These are phyloP conservation scores for Globisporangium parvum DNA, from an alignment of 352 stramenopile species.

Conservation along the genomic window DNA sequence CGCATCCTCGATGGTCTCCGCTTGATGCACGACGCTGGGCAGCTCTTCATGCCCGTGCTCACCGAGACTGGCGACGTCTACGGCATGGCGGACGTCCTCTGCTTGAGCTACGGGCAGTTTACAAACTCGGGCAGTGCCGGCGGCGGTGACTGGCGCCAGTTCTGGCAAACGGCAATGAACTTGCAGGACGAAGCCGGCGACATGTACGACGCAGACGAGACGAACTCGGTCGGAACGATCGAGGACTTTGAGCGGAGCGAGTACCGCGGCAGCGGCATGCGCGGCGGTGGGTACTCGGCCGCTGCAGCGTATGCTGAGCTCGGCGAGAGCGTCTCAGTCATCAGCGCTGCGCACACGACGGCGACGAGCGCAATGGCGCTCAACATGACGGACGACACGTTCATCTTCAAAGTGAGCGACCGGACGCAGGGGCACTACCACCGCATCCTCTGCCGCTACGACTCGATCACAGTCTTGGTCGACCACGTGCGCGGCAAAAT, in stretches of 20 bases:
- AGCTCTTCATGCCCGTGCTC: conserved; percentile 83
- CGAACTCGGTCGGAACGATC: conserved; percentile 79
- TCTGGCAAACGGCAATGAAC: conserved; percentile 87
- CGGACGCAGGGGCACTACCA: conserved; percentile 76
- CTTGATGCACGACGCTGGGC: conserved; percentile 77
- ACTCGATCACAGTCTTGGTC: conserved; percentile 59
- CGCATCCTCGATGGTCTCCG: conserved; percentile 83
- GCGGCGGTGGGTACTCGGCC: conserved; percentile 34
- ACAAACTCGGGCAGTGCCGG: conserved; percentile 63
- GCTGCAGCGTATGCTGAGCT: conserved; percentile 75
- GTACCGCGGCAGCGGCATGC: conserved; percentile 36
- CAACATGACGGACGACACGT: conserved; percentile 61
- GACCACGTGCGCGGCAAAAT: conserved; percentile 84
- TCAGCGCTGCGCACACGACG: conserved; percentile 71
- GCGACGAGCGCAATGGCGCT: conserved; percentile 71
- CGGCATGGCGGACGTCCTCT: conserved; percentile 86
- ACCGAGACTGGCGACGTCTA: conserved; percentile 73
- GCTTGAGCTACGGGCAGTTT: conserved; percentile 85
- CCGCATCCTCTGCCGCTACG: conserved; percentile 76
- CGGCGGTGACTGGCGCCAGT: conserved; percentile 81
- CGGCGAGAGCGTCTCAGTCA: conserved; percentile 82
- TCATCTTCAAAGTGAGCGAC: conserved; percentile 88
- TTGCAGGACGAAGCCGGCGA: conserved; percentile 76
- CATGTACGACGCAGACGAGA: conserved; percentile 76
- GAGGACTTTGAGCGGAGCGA: conserved; percentile 87